A percentile compares a stretch with the other conserved stretches of the same genome.
Evolutionary conservation across 192 early-diverging fungal species (phyloP).

Genomic region (Diversispora eburnea): DNA sequence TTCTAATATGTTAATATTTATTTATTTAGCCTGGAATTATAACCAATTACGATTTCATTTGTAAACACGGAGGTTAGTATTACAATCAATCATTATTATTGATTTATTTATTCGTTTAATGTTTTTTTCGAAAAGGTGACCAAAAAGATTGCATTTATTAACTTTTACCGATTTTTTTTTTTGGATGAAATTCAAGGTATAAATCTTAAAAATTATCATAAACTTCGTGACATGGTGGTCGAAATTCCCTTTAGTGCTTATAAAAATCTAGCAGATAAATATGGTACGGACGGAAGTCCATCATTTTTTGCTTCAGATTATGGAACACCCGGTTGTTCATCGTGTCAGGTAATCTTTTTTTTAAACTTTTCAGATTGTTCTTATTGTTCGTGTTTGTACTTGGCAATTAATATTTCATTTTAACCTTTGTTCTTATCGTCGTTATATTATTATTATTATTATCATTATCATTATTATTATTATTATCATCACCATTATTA

Average conservation of each 20-base stretch:
- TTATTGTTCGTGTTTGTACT: too few species aligned
- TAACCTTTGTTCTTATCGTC: background rate
- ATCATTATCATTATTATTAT: background rate
- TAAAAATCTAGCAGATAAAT: slow-evolving; percentile 34
- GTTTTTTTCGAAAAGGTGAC: background rate
- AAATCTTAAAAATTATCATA: slow-evolving; percentile 31
- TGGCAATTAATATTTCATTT: too few species aligned
- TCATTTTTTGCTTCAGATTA: background rate
- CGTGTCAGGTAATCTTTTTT: slow-evolving; percentile 7
- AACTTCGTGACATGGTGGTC: slow-evolving; percentile 37
- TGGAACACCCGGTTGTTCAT: background rate
- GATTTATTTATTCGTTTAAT: background rate
- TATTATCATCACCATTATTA: background rate
- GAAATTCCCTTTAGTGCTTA: slow-evolving; percentile 38
- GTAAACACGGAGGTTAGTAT: slow-evolving; percentile 37
- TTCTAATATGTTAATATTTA: background rate
- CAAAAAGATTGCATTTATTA: background rate
- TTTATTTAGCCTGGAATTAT: slow-evolving; percentile 38
- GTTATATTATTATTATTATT: background rate
- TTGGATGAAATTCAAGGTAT: slow-evolving; percentile 28
- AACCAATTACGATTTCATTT: slow-evolving; percentile 44
- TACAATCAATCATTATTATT: background rate
- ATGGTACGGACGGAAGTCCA: slow-evolving; percentile 41
- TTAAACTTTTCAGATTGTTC: too few species aligned
- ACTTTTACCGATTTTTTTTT: background rate